Conservation (phyloP, 495 filamentous ascomycete genomes). For the Neurospora sp. region DNA sequence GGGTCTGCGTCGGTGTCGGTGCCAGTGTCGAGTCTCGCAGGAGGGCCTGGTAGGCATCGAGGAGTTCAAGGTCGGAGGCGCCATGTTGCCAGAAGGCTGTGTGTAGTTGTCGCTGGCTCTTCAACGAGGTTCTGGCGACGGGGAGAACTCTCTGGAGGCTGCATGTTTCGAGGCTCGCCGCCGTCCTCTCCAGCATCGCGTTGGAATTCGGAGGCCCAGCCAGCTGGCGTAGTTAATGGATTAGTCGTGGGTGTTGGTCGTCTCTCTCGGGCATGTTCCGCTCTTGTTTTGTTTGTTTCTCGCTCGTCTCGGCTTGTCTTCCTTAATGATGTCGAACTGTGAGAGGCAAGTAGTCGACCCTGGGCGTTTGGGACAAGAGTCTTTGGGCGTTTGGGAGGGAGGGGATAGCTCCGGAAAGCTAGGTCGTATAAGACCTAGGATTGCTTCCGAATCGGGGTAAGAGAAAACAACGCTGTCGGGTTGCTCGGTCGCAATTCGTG, state of each 20-base stretch:
- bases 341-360: neutral
- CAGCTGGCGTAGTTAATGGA: neutral
- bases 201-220: neutral
- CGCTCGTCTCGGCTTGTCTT: neutral
- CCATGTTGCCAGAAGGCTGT: conserved; percentile 60
- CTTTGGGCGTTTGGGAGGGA: neutral
- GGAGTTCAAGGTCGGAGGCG: conserved; percentile 45
- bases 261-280: neutral
- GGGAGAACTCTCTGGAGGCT: conserved; percentile 56
- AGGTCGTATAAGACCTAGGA: neutral
- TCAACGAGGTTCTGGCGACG: conserved; percentile 39
- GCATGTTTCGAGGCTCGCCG: conserved; percentile 66
- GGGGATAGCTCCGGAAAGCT: neutral
- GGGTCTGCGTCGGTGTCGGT: conserved; percentile 2
- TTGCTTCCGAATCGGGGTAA: neutral
- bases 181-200: conserved; percentile 77
- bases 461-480: neutral
- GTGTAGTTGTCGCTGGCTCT: conserved; percentile 52
- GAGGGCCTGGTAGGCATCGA: conserved; percentile 34
- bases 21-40: conserved; percentile 13
- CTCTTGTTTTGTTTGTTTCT: neutral
- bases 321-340: neutral
- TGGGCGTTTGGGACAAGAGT: neutral
- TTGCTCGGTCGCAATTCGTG: neutral
- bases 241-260: neutral